Evolutionary conservation across 2,329 filamentous ascomycete species (phyloP), one percentile per base, ranked within the genome.

Genomic region (Ophiostoma perfectum): DNA sequence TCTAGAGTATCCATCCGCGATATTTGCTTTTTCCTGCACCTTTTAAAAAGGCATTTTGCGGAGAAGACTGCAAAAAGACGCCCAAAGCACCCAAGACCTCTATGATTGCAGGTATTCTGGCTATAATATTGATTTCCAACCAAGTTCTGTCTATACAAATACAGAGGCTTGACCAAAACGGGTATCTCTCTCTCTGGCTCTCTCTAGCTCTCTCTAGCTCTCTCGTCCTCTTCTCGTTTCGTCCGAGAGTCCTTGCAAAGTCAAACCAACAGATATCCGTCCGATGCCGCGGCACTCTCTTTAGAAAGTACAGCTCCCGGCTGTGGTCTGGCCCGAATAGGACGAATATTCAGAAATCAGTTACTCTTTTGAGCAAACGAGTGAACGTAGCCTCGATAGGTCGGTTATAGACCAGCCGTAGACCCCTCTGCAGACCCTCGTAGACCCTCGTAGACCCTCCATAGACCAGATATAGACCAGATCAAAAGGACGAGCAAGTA

Each of bases 21-120:
- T 27, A 44, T 44, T 60, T 60, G 55, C 55, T 60, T 60, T 60
- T 60, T 38, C 11, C 55, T 60, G 55, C 52, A 58, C 52, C 27
- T 58, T 58, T 58, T 27, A 27, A 27, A 18, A 8, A 18, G 9
- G 52, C 27, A 36, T 14, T 38, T 14, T 52, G 27, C 27, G 49
- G 49, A 55, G 49, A 18, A 55, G 49, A 27, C 18, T 55, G 49
- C 49, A 55, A 55, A 55, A 55, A 12, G 42, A 44, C 42, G 42
- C 12, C 42, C 45, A 27, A 27, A 27, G 27, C 27, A 27, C 27
- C 27, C 27, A 27, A 27, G 45, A 16, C 45, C 45, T 12, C 45
- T 47, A 7, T 27, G 8, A 9, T 27, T 27, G 4, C 18, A 55
- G 49, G 49, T 36, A 27, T 55, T n/a, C 14, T 27, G 27, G 27